Conservation (phyloP, 2,329 filamentous ascomycete genomes). For the Aspergillus flavus region DNA sequence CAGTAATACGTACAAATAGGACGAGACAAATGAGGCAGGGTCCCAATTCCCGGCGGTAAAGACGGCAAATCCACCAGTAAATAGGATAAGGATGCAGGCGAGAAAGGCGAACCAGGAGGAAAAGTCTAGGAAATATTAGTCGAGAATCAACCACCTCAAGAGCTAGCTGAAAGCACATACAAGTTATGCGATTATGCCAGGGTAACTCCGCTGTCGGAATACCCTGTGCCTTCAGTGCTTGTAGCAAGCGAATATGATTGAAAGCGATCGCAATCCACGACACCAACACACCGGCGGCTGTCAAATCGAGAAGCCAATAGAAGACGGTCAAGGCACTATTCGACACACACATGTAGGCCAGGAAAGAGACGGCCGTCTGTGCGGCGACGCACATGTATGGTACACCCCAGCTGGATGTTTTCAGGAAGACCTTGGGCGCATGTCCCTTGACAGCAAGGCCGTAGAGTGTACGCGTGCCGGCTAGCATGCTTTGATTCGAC, state of each 20-base stretch:
- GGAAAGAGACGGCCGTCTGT: conserved; percentile 44
- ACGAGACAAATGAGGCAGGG: conserved; percentile 60
- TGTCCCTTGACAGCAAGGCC: conserved; percentile 51
- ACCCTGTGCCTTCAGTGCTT: conserved; percentile 58
- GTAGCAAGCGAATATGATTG: conserved; percentile 61
- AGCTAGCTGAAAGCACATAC: conserved; percentile 45
- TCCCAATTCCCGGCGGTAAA: conserved; percentile 65
- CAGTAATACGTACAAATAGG: conserved; percentile 60
- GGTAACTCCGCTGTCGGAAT: conserved; percentile 56
- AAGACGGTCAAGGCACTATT: conserved; percentile 64
- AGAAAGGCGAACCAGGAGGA: conserved; percentile 63
- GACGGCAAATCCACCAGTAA: conserved; percentile 69
- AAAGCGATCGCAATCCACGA: conserved; percentile 64
- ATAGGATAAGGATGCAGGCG: conserved; percentile 64
- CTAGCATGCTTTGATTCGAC: conserved; percentile 66
- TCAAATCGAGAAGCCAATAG: conserved; percentile 65
- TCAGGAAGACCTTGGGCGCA: conserved; percentile 54
- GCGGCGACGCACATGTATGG: conserved; percentile 48
- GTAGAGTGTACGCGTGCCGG: conserved; percentile 56
- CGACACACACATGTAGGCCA: conserved; percentile 50
- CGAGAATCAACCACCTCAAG: too few relatives aligned
- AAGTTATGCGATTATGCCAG: conserved; percentile 66
- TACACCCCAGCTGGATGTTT: conserved; percentile 38
- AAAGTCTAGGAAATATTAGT: conserved; percentile 48
- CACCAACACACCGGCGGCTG: conserved; percentile 64